A percentile compares a stretch with the other conserved stretches of the same genome.
Conservation (phyloP, 148 eudicot genomes). For the Camellia lanceoleosa region DNA sequence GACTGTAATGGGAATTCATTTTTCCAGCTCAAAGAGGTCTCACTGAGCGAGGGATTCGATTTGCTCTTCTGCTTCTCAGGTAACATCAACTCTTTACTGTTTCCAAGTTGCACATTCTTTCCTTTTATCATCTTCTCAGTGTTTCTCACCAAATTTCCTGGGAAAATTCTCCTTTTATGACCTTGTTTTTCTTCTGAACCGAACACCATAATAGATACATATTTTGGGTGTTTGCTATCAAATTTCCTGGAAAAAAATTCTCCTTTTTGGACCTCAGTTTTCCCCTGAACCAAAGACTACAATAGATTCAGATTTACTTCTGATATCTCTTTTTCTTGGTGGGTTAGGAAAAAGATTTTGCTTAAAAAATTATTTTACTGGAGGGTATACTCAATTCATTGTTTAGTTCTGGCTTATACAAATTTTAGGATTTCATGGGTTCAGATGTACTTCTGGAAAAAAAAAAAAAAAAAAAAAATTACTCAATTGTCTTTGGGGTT, state of each 20-base stretch:
- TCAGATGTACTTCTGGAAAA: neutral
- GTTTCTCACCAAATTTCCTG: neutral
- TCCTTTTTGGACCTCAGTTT: neutral
- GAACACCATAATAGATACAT: neutral
- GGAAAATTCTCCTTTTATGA: neutral
- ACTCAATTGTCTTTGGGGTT: neutral
- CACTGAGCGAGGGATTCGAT: neutral
- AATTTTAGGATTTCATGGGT: neutral
- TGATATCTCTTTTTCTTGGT: neutral
- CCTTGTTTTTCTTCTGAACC: neutral
- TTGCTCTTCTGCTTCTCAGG: constrained; percentile 10
- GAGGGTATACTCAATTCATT: neutral
- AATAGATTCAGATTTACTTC: neutral
- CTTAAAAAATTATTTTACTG: neutral
- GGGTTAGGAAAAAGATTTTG: neutral
- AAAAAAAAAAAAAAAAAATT: neutral
- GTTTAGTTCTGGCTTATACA: neutral
- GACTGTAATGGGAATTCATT: neutral
- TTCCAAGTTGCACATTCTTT: neutral
- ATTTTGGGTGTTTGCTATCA: neutral
- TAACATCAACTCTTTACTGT: neutral
- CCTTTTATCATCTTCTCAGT: neutral
- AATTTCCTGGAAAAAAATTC: neutral
- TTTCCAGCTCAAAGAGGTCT: neutral
- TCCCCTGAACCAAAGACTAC: neutral